Percentiles rank a stretch among this genome's conserved stretches.
Evolutionary conservation across 306 rosid species (phyloP).

Genomic region (Quercus mongolica): DNA sequence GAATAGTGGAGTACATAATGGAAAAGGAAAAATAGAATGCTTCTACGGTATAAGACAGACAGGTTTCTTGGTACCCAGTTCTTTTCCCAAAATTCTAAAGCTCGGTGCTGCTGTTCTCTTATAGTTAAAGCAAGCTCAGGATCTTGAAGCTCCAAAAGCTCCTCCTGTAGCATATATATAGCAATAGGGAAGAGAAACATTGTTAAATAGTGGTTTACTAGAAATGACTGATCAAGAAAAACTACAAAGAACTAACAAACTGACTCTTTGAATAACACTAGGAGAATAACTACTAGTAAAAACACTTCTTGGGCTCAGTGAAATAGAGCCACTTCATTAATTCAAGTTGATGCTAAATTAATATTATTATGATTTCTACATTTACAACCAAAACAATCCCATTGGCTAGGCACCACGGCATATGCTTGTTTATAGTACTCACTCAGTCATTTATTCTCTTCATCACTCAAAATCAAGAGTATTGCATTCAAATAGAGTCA

Average conservation of each 20-base stretch:
- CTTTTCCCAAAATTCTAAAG: slow-evolving; percentile 73
- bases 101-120: slow-evolving; percentile 64
- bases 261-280: not conserved
- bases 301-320: not conserved
- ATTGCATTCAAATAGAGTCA: not conserved
- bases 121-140: slow-evolving; percentile 65
- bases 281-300: not conserved
- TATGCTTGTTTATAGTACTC: not conserved
- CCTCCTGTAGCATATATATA: slow-evolving; percentile 55
- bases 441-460: not conserved
- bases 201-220: not conserved
- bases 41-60: slow-evolving; percentile 12
- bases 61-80: slow-evolving; percentile 63
- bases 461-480: no score
- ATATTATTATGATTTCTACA: not conserved
- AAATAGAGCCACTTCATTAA: not conserved
- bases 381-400: not conserved
- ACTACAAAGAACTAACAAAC: not conserved
- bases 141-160: slow-evolving; percentile 86
- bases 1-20: not conserved
- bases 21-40: slow-evolving; percentile 15
- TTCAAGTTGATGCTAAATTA: not conserved
- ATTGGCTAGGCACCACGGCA: not conserved
- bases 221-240: not conserved
- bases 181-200: slow-evolving; percentile 15